phyloP scores from a whole-genome alignment of 306 rosid species.

The Casuarina glauca region DNA sequence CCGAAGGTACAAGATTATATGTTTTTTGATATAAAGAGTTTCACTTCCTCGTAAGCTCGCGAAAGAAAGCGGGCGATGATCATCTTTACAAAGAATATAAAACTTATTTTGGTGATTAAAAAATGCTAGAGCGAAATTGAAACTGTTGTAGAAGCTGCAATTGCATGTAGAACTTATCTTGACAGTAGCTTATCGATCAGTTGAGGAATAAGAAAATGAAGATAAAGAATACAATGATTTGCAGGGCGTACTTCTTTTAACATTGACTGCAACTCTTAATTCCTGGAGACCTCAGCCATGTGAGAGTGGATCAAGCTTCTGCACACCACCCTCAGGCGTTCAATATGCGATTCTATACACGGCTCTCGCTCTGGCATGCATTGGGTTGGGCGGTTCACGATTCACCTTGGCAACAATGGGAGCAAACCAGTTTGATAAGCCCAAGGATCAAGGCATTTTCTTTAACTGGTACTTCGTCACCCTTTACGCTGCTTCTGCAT shows the following conservation, averaged over 20 bases:
- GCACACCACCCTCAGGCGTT: slow-evolving; percentile 2
- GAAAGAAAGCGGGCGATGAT: too few species aligned
- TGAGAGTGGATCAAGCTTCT: slow-evolving; percentile 8
- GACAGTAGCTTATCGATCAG: too few species aligned
- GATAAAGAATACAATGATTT: too few species aligned
- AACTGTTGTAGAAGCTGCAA: too few species aligned
- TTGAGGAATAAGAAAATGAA: too few species aligned
- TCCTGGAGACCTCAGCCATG: slow-evolving; percentile 26
- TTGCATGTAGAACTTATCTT: too few species aligned
- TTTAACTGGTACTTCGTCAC: slow-evolving; percentile 32
- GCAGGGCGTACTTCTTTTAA: slow-evolving; percentile 19
- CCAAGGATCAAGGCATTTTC: slow-evolving; percentile 13
- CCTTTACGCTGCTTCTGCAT: not conserved
- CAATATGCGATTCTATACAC: slow-evolving; percentile 17
- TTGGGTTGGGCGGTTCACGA: slow-evolving; percentile 22
- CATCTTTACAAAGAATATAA: too few species aligned
- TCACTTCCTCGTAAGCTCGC: too few species aligned
- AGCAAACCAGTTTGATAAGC: slow-evolving; percentile 28
- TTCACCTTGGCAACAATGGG: slow-evolving; percentile 24
- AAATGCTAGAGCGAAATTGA: too few species aligned
- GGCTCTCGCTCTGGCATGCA: slow-evolving; percentile 5
- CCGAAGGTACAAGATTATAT: too few species aligned
- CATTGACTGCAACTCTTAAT: slow-evolving; percentile 14
- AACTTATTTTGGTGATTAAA: too few species aligned
- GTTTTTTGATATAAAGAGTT: too few species aligned